These are phyloP conservation scores for Fusarium sp. DNA, from an alignment of 2,329 filamentous ascomycete species.

Conservation along the genomic window DNA sequence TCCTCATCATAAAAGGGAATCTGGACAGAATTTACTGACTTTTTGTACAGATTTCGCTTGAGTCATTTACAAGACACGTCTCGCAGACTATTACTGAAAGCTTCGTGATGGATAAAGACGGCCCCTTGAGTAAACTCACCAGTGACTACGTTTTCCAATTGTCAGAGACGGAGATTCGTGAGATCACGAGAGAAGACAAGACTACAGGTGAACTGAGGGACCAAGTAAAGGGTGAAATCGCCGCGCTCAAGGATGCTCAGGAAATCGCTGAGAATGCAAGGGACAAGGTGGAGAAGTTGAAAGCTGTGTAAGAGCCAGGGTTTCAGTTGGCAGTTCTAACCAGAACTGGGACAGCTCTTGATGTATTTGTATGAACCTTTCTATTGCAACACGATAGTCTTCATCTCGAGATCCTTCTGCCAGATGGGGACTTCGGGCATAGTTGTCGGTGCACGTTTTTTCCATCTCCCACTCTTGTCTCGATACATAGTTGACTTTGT, in stretches of 20 bases:
- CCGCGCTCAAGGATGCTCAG: neutral
- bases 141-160: neutral
- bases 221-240: neutral
- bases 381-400: no score
- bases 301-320: no score
- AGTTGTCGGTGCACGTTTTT: no score
- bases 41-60: neutral
- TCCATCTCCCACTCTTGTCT: no score
- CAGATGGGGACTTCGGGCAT: no score
- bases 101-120: constrained; percentile 1
- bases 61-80: constrained; percentile 1
- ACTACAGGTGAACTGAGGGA: neutral
- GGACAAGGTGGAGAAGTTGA: neutral
- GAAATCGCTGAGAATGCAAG: neutral
- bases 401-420: no score
- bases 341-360: no score
- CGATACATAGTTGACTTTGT: no score
- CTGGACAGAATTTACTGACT: neutral
- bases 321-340: no score
- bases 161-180: neutral
- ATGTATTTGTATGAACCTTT: no score
- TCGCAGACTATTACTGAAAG: neutral
- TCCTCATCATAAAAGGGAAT: neutral
- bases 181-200: neutral
- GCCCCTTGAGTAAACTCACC: constrained; percentile 1